A percentile compares a stretch with the other conserved stretches of the same genome.
These are phyloP conservation scores for Phytopythium aichiense DNA, from an alignment of 352 stramenopile species.

Conservation along the genomic window DNA sequence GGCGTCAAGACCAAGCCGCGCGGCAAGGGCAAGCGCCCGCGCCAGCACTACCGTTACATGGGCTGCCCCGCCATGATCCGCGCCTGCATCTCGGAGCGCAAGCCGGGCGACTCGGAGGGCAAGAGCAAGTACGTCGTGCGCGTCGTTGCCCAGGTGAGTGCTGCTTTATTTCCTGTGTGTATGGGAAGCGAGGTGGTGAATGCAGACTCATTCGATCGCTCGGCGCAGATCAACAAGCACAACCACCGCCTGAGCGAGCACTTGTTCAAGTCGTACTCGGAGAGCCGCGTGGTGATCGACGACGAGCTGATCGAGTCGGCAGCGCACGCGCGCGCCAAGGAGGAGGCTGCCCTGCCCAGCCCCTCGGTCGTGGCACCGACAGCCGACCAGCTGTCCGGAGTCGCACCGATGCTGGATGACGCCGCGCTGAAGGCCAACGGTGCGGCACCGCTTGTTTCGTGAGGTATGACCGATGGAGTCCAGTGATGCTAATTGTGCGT, in stretches of 20 bases:
- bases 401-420: constrained; percentile 46
- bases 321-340: constrained; percentile 38
- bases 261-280: constrained; percentile 84
- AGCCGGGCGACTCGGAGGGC: constrained; percentile 40
- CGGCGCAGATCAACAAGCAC: constrained; percentile 69
- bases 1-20: constrained; percentile 82
- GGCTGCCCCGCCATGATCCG: constrained; percentile 81
- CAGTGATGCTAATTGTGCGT: not conserved
- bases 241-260: constrained; percentile 84
- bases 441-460: constrained; percentile 17
- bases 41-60: constrained; percentile 84
- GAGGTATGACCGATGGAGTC: not conserved
- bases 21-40: constrained; percentile 72
- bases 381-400: constrained; percentile 30
- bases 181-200: not conserved
- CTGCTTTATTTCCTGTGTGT: not conserved
- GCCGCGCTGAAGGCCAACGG: constrained; percentile 42
- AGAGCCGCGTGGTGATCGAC: constrained; percentile 83
- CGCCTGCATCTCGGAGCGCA: constrained; percentile 76
- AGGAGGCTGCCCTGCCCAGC: constrained; percentile 26
- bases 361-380: constrained; percentile 9
- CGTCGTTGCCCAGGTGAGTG: constrained; percentile 61
- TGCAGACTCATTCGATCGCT: not conserved
- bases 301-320: constrained; percentile 65
- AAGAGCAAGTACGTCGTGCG: constrained; percentile 84